Base-by-base conservation (phyloP, 1,139 yeast genomes). In the Blastobotrys malaysiensis region DNA sequence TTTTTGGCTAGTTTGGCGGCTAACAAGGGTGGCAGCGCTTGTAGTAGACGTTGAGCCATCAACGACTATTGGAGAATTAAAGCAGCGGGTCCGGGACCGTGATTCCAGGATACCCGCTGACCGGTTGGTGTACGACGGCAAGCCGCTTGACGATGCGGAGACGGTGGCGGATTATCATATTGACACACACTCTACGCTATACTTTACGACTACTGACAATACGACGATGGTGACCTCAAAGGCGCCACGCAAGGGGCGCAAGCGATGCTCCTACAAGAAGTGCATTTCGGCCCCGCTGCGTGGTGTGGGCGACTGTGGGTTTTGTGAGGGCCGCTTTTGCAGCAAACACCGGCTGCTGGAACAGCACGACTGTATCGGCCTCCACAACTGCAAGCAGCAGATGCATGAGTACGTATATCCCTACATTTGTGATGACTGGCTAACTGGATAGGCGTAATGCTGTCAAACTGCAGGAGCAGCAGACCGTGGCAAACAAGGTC, bases 261-360 rank as follows among this genome's bases (percentile, higher is more conserved):
- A 78, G 69, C 77, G 79, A 56, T 88, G 96, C 69, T 75, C 83
- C 22, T 82, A 82, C 70, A 73, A 73, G 49, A 69, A 74, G 47
- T 89, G 97, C 70, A 74, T 78, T 31, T 78, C 86, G 14, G 75
- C 81, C 3, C 89, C 93, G 0, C 78, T 88, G 56, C 80, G 95
- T 60, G 86, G 89, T 74, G 95, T 88, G 44, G 97, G 97, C 45
- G 90, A 86, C 69, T 90, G 97, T 70, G 80, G 83, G 55, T 88
- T 84, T 66, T 90, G 97, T 69, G 82, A 83, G 52, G 96, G 96
- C 48, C 86, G 85, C 66, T 89, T 83, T 69, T 89, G 97, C 71
- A 87, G 95, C 45, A 86, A 86, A 66, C 97, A 89, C 72, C 77
- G 97, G 57, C 77, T 90, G 57, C 77, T 89, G 71, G 97, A 89